Base-by-base conservation (phyloP, 2,329 filamentous ascomycete species). In the Talaromyces sp. region DNA sequence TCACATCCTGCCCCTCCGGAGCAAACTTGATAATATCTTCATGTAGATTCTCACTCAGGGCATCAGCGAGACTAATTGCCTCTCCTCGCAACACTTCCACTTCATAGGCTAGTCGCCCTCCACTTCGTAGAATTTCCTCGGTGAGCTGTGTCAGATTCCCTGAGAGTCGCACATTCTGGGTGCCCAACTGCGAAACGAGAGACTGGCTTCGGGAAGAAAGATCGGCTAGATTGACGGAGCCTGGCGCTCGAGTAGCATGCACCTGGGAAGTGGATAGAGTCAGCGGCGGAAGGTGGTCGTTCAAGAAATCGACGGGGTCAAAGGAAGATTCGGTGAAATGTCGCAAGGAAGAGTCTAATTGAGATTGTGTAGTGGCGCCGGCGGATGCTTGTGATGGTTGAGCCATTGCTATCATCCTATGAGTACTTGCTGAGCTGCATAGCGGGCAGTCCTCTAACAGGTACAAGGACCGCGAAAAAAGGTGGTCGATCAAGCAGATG, bases 81-180 rank as follows among this genome's bases (percentile, higher is more conserved):
- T 97, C 93, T 68, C 93, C 93, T n/a, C 93, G 87, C 58, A 98
- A 79, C 19, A 98, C 86, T 78, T 98, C 94, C 22, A 98, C 94
- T 78, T 98, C 92, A 74, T 99, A 99, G 22, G 93, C 92, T 65
- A 99, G 81, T 3, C 94, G 86, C 69, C 91, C 92, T 31, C 93
- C 92, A 72, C 92, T 93, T 65, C 95, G 87, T 67, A 99, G 79
- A 68, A 99, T 98, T 70, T 98, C 95, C 77, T 99, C 94, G 11
- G 95, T 97, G 66, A 98, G 83, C 73, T 94, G 89, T 37, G 93
- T 97, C 65, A 99, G 84, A 54, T 89, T 91, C 62, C 85, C 88
- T 15, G 93, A 92, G 8, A 97, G 82, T 54, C 93, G 87, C 19
- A 92, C 90, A 1, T 93, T 96, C 75, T 97, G 92, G 9, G 92